phyloP scores from a whole-genome alignment of 2,329 filamentous ascomycete genomes.

The Xylariaceae sp. region DNA sequence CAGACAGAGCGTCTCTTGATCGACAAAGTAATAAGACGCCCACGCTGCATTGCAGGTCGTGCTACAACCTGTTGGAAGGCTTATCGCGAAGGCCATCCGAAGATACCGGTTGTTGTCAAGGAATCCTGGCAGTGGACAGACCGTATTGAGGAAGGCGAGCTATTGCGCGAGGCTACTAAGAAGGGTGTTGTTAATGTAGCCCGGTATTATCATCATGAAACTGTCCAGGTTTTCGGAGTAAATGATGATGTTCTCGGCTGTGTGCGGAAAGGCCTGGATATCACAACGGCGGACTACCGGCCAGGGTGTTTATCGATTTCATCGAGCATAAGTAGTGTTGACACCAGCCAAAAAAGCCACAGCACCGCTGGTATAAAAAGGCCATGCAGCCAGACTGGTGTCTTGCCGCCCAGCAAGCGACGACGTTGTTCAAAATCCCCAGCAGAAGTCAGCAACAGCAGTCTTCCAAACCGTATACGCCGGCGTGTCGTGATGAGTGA shows the following conservation, averaged over 20 bases:
- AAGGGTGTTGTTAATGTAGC: slow-evolving; percentile 39
- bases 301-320: not conserved
- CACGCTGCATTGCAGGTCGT: slow-evolving; percentile 35
- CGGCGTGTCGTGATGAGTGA: slow-evolving; percentile 37
- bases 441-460: too few species aligned
- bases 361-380: slow-evolving; percentile 9
- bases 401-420: not conserved
- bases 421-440: too few species aligned
- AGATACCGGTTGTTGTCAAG: slow-evolving; percentile 41
- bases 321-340: not conserved
- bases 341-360: too few species aligned
- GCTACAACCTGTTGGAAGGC: slow-evolving; percentile 43
- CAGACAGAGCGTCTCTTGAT: slow-evolving; percentile 42
- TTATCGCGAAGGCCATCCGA: slow-evolving; percentile 34
- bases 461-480: slow-evolving; percentile 35
- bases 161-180: slow-evolving; percentile 37
- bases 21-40: slow-evolving; percentile 33
- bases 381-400: slow-evolving; percentile 10
- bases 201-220: slow-evolving; percentile 42
- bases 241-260: slow-evolving; percentile 36
- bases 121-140: slow-evolving; percentile 43
- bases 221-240: slow-evolving; percentile 32
- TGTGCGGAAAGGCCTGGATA: slow-evolving; percentile 32
- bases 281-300: slow-evolving; percentile 25
- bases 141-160: slow-evolving; percentile 39